These are phyloP conservation scores for Rhipidocladum racemiflorum DNA, from an alignment of 176 grass and related monocot genomes.

Conservation along the genomic window DNA sequence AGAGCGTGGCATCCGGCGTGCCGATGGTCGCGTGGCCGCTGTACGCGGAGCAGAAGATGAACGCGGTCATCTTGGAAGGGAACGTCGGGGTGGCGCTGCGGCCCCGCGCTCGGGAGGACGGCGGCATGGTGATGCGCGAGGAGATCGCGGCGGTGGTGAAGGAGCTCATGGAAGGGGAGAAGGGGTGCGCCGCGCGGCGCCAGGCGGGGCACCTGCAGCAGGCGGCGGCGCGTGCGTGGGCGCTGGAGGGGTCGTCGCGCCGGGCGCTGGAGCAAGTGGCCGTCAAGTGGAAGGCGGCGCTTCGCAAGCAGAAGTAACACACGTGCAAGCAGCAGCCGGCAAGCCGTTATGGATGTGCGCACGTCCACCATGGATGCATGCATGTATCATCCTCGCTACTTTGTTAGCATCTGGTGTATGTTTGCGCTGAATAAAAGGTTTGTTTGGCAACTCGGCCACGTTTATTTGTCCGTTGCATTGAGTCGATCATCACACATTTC, in stretches of 20 bases:
- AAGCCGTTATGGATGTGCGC: too few relatives aligned
- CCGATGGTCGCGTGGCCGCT: constrained; percentile 65
- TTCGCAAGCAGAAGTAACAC: neutral
- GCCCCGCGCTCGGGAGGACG: neutral
- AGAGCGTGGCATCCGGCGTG: constrained; percentile 44
- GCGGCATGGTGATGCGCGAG: constrained; percentile 27
- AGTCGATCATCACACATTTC: too few relatives aligned
- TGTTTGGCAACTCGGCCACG: too few relatives aligned
- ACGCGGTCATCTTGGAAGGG: neutral
- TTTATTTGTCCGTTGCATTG: too few relatives aligned
- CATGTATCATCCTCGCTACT: too few relatives aligned
- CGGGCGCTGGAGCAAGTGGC: neutral
- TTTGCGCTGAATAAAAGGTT: too few relatives aligned
- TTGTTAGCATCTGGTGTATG: too few relatives aligned
- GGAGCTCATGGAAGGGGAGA: constrained; percentile 46
- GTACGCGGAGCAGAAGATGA: constrained; percentile 43
- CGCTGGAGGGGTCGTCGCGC: constrained; percentile 26
- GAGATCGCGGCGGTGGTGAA: constrained; percentile 30
- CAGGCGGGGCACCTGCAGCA: constrained; percentile 21
- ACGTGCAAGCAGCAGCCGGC: too few relatives aligned
- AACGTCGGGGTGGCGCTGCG: constrained; percentile 30
- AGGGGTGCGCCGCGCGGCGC: constrained; percentile 5
- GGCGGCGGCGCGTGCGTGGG: constrained; percentile 19
- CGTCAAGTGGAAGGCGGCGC: neutral
- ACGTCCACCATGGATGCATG: too few relatives aligned